A percentile compares a stretch with the other conserved stretches of the same genome.
phyloP scores from a whole-genome alignment of 441 rosid genomes.

The Codiaeum variegatum region DNA sequence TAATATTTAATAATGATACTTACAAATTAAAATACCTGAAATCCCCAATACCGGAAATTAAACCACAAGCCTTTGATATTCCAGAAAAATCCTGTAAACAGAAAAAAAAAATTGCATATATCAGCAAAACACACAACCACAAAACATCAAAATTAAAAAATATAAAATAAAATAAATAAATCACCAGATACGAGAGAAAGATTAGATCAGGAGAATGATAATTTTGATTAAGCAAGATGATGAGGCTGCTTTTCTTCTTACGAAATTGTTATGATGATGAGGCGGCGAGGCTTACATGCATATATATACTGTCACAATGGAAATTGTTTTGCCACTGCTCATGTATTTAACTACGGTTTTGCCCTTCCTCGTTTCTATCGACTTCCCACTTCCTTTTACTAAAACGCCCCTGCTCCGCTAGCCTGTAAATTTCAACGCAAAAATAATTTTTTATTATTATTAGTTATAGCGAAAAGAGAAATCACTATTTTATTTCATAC shows the following conservation, averaged over 20 bases:
- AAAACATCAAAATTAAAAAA: background rate
- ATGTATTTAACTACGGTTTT: background rate
- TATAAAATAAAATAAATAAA: background rate
- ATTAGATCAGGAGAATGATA: constrained; percentile 3
- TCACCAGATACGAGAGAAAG: background rate
- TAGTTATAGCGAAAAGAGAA: too few species aligned
- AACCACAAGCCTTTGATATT: background rate
- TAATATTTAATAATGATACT: background rate
- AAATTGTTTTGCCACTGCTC: background rate
- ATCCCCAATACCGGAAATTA: background rate
- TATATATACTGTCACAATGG: background rate
- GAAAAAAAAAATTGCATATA: background rate
- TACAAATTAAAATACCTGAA: constrained; percentile 11
- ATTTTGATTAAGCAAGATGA: background rate
- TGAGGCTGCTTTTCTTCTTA: background rate
- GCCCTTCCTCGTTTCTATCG: background rate
- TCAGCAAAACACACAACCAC: background rate
- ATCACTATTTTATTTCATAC: too few species aligned
- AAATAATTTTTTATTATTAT: background rate
- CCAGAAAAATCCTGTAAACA: background rate
- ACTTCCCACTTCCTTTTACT: background rate
- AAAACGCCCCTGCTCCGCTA: background rate
- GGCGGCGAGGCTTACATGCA: background rate
- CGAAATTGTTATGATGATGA: background rate
- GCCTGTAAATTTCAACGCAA: too few species aligned